Conservation (phyloP, 306 rosid species). For the Castanopsis chinensis region DNA sequence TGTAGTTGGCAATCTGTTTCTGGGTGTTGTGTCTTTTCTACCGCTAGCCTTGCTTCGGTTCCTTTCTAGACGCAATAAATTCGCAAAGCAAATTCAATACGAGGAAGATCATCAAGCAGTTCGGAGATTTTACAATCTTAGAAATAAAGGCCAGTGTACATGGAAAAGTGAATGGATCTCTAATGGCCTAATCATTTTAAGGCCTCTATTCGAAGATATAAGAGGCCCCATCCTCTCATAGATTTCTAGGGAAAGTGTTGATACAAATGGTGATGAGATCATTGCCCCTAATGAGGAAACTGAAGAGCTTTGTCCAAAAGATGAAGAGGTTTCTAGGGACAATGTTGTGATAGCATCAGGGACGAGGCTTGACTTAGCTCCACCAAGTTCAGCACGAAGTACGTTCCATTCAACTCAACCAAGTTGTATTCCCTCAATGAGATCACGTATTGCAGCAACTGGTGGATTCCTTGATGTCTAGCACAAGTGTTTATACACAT, state of each 20-base stretch:
- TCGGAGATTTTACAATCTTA: slow-evolving; percentile 60
- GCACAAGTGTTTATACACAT: too few relatives aligned
- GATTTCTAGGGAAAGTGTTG: slow-evolving; percentile 47
- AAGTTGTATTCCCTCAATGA: too few relatives aligned
- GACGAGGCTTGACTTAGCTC: too few relatives aligned
- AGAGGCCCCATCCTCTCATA: slow-evolving; percentile 95
- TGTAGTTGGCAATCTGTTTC: slow-evolving; percentile 60
- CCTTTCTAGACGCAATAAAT: slow-evolving; percentile 77
- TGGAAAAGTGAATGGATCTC: slow-evolving; percentile 62
- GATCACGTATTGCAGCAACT: too few relatives aligned
- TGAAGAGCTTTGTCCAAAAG: slow-evolving; percentile 41
- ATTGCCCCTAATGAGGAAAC: slow-evolving; percentile 86
- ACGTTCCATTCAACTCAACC: too few relatives aligned
- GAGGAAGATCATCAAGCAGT: slow-evolving; percentile 86
- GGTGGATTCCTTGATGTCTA: too few relatives aligned
- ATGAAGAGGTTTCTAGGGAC: too few relatives aligned
- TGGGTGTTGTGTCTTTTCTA: slow-evolving; percentile 36
- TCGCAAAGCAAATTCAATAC: slow-evolving; percentile 82
- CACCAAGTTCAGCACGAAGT: too few relatives aligned
- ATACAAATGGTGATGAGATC: slow-evolving; percentile 45
- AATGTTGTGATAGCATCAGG: too few relatives aligned
- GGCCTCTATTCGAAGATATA: slow-evolving; percentile 83
- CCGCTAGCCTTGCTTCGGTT: slow-evolving; percentile 69
- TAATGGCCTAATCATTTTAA: slow-evolving; percentile 47
- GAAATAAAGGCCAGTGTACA: slow-evolving; percentile 92